These are phyloP conservation scores for Eimeria acervulina DNA, from an alignment of 169 alveolate species.

Conservation along the genomic window DNA sequence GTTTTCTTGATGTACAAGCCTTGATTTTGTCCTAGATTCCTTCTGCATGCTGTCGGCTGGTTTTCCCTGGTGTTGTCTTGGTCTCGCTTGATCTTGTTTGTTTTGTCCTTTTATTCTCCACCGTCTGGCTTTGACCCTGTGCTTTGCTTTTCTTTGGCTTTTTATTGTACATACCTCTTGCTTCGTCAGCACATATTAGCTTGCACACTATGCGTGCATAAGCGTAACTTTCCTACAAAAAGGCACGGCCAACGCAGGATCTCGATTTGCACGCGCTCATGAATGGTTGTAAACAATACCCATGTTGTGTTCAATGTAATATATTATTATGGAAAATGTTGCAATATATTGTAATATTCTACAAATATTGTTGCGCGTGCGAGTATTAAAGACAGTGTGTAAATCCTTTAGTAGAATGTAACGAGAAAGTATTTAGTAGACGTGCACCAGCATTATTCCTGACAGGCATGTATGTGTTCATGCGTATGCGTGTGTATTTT, in stretches of 20 bases:
- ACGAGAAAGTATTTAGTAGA: too few species aligned
- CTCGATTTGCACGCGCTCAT: not conserved
- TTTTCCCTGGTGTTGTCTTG: not conserved
- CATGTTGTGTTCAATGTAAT: not conserved
- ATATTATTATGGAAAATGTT: too few species aligned
- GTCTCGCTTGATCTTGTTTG: not conserved
- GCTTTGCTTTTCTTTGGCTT: too few species aligned
- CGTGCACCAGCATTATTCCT: not conserved
- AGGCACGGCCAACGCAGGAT: not conserved
- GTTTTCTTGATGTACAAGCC: too few species aligned
- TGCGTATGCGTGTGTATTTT: not conserved
- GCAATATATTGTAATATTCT: too few species aligned
- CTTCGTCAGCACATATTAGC: too few species aligned
- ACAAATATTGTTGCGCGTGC: not conserved
- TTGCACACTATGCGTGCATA: too few species aligned
- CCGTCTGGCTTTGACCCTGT: too few species aligned
- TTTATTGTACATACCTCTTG: too few species aligned
- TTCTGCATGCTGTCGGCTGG: not conserved
- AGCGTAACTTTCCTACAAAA: too few species aligned
- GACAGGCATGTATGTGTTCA: not conserved
- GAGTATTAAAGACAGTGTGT: not conserved
- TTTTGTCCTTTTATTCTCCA: too few species aligned
- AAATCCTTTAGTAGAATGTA: not conserved
- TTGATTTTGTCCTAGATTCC: not conserved
- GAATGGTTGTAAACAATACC: not conserved